phyloP scores from a whole-genome alignment of 371 early-diverging fungal species.

The Funneliformis caledonium region DNA sequence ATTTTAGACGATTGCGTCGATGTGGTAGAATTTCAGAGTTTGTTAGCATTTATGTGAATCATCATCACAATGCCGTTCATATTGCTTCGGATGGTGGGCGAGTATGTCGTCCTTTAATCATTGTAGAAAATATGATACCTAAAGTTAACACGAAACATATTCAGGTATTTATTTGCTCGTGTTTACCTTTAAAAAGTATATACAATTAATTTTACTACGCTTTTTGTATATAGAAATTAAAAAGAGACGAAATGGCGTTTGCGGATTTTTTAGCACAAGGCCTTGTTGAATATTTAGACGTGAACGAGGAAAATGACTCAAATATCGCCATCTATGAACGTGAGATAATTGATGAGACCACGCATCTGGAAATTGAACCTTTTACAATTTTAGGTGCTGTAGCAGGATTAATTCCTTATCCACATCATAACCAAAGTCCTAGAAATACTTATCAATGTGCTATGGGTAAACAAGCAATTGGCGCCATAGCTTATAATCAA shows the following conservation, averaged over 20 bases:
- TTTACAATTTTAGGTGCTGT: constrained; percentile 98
- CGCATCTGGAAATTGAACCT: constrained; percentile 99
- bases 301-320: constrained; percentile 98
- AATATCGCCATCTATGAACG: constrained; percentile 91
- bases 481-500: constrained; percentile 96
- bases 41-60: constrained; percentile 92
- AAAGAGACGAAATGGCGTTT: constrained; percentile 74
- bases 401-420: constrained; percentile 99
- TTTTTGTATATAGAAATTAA: constrained; percentile 48
- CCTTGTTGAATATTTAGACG: constrained; percentile 98
- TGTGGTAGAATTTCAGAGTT: constrained; percentile 88
- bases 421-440: constrained; percentile 99
- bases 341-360: constrained; percentile 84
- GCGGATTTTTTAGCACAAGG: constrained; percentile 94
- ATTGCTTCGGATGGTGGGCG: constrained; percentile 98
- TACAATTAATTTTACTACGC: not conserved
- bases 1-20: constrained; percentile 87
- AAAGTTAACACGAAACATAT: constrained; percentile 79
- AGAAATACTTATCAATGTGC: constrained; percentile 99
- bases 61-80: constrained; percentile 84
- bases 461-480: constrained; percentile 99
- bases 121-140: constrained; percentile 86
- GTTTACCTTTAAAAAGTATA: not conserved
- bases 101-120: constrained; percentile 97
- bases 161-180: constrained; percentile 43